Percentiles rank a stretch among this genome's conserved stretches.
Conservation (phyloP, 2,329 filamentous ascomycete genomes). For the Xylariaceae sp. region DNA sequence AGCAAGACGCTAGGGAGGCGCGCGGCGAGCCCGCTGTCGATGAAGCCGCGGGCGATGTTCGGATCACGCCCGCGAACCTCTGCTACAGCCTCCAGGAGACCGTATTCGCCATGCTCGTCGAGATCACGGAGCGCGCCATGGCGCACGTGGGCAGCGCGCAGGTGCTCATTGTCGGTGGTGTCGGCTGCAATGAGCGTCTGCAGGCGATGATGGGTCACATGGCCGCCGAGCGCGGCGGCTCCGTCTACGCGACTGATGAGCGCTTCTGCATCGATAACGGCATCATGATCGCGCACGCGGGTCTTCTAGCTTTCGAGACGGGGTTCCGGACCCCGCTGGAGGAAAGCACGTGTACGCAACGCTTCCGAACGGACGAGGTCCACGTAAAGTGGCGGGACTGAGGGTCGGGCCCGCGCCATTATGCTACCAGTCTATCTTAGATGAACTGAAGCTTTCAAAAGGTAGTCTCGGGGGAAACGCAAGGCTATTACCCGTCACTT, state of each 20-base stretch:
- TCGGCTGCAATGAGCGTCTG: conserved; percentile 88
- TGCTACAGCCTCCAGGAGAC: conserved; percentile 97
- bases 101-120: conserved; percentile 92
- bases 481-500: not conserved
- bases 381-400: conserved; percentile 71
- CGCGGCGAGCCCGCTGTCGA: conserved; percentile 17
- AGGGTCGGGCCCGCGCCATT: conserved; percentile 3
- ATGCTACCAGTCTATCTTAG: not conserved
- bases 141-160: conserved; percentile 88
- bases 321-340: conserved; percentile 72
- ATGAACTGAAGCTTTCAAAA: not conserved
- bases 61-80: conserved; percentile 73
- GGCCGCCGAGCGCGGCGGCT: conserved; percentile 82
- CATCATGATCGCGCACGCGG: conserved; percentile 99
- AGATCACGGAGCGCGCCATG: conserved; percentile 98
- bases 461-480: not conserved
- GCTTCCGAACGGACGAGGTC: conserved; percentile 78
- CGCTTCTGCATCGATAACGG: conserved; percentile 98
- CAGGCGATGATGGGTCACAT: conserved; percentile 99
- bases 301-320: conserved; percentile 74
- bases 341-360: conserved; percentile 79
- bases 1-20: conserved; percentile 29
- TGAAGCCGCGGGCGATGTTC: conserved; percentile 41
- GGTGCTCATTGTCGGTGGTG: conserved; percentile 91
- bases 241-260: conserved; percentile 92